Percentiles rank a stretch among this genome's conserved stretches.
Evolutionary conservation across 2,329 filamentous ascomycete genomes (phyloP).

Genomic region (Ceratocystis papillata): DNA sequence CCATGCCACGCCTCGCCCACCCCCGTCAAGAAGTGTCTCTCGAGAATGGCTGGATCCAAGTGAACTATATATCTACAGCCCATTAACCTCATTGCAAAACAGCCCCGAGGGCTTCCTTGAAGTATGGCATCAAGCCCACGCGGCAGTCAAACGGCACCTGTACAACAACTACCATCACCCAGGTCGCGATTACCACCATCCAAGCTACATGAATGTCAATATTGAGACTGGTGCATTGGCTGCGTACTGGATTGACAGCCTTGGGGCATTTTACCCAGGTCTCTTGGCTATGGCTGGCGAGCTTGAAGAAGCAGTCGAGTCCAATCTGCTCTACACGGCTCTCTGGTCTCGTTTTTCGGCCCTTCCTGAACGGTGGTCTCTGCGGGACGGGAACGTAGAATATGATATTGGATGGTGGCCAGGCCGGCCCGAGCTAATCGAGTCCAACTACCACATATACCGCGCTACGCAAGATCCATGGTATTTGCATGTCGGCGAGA

Average conservation of each 20-base stretch:
- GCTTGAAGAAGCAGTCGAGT: conserved; percentile 79
- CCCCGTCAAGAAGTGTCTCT: conserved; percentile 33
- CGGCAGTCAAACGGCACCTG: conserved; percentile 81
- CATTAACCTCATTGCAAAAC: conserved; percentile 53
- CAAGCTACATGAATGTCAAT: conserved; percentile 88
- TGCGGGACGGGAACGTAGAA: conserved; percentile 72
- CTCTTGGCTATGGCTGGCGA: conserved; percentile 77
- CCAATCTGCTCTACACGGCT: conserved; percentile 81
- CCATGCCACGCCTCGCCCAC: conserved; percentile 29
- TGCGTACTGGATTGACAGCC: conserved; percentile 89
- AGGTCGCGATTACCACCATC: conserved; percentile 53
- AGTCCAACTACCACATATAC: conserved; percentile 94
- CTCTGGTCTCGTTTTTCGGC: conserved; percentile 93
- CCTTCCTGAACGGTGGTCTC: conserved; percentile 87
- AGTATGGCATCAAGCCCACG: conserved; percentile 76
- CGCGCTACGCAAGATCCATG: conserved; percentile 86
- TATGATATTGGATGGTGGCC: conserved; percentile 89
- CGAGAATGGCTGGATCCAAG: conserved; percentile 52
- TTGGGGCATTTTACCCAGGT: conserved; percentile 91
- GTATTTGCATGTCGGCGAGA: conserved; percentile 93
- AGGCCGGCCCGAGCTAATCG: conserved; percentile 88
- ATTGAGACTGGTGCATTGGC: conserved; percentile 76
- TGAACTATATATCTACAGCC: conserved; percentile 39
- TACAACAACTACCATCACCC: conserved; percentile 48
- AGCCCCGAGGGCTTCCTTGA: conserved; percentile 67